Percentiles rank a stretch among this genome's conserved stretches.
phyloP scores from a whole-genome alignment of 129 eudicot genomes.

The Arctium minus region DNA sequence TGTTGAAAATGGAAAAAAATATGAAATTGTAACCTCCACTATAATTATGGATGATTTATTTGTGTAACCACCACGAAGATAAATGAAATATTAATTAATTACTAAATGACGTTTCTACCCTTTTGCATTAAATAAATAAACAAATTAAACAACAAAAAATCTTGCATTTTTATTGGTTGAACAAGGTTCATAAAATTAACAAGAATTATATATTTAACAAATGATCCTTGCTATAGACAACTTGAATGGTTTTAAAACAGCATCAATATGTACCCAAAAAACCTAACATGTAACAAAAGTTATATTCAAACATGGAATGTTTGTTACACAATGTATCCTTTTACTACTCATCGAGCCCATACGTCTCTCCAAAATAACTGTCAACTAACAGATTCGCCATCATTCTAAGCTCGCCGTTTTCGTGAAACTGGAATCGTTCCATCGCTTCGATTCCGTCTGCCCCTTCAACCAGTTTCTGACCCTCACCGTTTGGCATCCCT shows the following conservation, averaged over 20 bases:
- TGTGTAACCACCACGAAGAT: too few relatives aligned
- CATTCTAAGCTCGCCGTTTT: slow-evolving; percentile 75
- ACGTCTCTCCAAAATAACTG: slow-evolving; percentile 81
- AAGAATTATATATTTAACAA: too few relatives aligned
- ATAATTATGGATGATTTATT: too few relatives aligned
- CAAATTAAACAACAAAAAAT: too few relatives aligned
- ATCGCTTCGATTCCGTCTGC: slow-evolving; percentile 96
- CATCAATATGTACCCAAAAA: slow-evolving; percentile 3
- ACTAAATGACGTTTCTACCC: too few relatives aligned
- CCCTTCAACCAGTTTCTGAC: slow-evolving; percentile 81
- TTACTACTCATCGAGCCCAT: slow-evolving; percentile 65
- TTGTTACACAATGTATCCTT: slow-evolving; percentile 4
- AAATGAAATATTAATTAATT: too few relatives aligned
- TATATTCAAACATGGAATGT: slow-evolving; percentile 6
- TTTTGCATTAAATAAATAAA: too few relatives aligned
- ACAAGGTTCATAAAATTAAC: too few relatives aligned
- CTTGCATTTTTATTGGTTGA: too few relatives aligned
- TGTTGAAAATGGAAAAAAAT: too few relatives aligned
- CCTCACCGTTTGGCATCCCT: slow-evolving; percentile 95
- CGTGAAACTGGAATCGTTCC: slow-evolving; percentile 87
- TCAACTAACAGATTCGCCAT: slow-evolving; percentile 84
- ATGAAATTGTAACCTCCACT: too few relatives aligned
- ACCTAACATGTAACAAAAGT: slow-evolving; percentile 10
- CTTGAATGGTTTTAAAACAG: background rate
- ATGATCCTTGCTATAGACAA: background rate